Base-by-base conservation (phyloP, 2,329 filamentous ascomycete genomes). In the Penicillium vulpinum region DNA sequence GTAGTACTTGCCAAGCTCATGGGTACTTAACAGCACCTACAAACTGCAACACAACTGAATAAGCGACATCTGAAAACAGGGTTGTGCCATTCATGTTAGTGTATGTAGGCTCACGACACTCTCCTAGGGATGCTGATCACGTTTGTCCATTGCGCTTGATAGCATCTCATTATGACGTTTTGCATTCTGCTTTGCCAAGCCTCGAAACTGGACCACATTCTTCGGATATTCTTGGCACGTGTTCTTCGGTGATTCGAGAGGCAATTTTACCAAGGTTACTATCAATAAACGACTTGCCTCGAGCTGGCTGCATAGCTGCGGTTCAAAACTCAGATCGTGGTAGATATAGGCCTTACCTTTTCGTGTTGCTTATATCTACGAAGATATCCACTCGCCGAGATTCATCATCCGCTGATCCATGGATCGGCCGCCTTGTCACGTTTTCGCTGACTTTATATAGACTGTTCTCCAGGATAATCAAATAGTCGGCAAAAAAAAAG, bases 161-260 rank as follows among this genome's bases (percentile, higher is more conserved):
- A 2, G 9, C 29, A 31, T 10, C 29, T 13, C 7, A 31, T n/a
- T n/a, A n/a, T n/a, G n/a, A 31, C 39, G 21, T 9, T 40, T 7
- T 8, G 11, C 53, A 60, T 31, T 16, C 50, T 21, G 21, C 28
- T n/a, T 38, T 62, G 24, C 57, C 51, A 26, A 62, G 61, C 35
- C 39, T 57, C 21, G 41, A 56, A 4, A 3, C 56, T 0, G 40
- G 56, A 16, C 15, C 15, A 18, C 55, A 0, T 51, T 57, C 22
- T 49, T 51, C n/a, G 54, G 58, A 21, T 18, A 57, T 26, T 55
- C 51, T 26, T 63, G 59, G 61, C 45, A 48, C 22, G 28, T 31
- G 18, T 22, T 45, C 18, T 26, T 18, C 4, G 2, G n/a, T 16
- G 3, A 13, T 16, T 16, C 15, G 15, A 35, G 31, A 35, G n/a